These are phyloP conservation scores for Syzygium jambos DNA, from an alignment of 345 rosid species.

Conservation along the genomic window DNA sequence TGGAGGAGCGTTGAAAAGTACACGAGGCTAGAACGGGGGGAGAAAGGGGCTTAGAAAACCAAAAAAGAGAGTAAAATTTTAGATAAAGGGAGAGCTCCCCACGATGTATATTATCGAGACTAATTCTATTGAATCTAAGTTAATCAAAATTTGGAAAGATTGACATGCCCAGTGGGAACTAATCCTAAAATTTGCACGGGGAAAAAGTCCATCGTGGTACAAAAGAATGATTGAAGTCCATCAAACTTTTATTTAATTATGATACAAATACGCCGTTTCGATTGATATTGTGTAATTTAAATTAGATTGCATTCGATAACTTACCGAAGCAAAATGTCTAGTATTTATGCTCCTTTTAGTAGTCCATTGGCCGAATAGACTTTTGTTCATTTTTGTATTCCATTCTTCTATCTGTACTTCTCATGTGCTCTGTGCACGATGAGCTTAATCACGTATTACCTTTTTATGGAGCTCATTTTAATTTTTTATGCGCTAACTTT, in stretches of 20 bases:
- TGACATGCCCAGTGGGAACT: no score
- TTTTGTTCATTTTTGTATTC: background rate
- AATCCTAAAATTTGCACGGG: background rate
- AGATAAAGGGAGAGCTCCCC: background rate
- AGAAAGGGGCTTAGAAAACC: background rate
- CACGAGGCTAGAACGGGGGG: background rate
- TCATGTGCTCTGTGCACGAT: background rate
- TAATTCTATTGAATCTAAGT: background rate
- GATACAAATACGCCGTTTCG: background rate
- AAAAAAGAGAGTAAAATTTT: rapidly evolving
- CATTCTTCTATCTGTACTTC: background rate
- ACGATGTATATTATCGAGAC: background rate
- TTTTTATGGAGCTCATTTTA: background rate
- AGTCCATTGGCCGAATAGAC: background rate
- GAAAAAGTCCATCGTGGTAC: background rate
- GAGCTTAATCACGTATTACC: background rate
- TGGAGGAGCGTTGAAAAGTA: background rate
- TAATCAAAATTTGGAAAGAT: background rate
- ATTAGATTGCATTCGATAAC: background rate
- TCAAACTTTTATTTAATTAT: background rate
- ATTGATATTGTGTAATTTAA: background rate
- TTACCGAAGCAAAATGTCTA: no score
- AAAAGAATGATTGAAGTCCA: background rate
- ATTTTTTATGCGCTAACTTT: background rate
- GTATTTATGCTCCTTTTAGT: background rate